Conservation (phyloP, 371 early-diverging fungal genomes). For the Rhizopus delemar region DNA sequence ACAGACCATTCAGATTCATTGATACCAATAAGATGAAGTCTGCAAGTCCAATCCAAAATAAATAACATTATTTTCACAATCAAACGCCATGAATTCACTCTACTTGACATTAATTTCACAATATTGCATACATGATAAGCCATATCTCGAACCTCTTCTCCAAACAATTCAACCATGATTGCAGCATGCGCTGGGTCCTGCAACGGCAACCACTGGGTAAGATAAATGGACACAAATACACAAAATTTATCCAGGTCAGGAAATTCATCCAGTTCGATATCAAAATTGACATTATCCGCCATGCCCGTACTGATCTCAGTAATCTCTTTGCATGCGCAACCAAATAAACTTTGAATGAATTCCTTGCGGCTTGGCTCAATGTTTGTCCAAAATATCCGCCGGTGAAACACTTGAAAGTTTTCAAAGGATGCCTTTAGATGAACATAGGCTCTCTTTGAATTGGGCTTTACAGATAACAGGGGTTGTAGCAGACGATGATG, state of each 20-base stretch:
- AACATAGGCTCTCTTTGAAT: conserved; percentile 8
- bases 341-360: conserved; percentile 5
- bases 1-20: conserved; percentile 15
- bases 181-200: background rate
- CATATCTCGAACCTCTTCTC: conserved; percentile 6
- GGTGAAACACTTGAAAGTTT: conserved; percentile 1
- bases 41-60: conserved; percentile 26
- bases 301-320: background rate
- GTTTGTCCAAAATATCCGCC: conserved; percentile 5
- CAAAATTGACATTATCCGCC: background rate
- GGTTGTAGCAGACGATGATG: conserved; percentile 17
- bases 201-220: conserved; percentile 17
- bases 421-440: conserved; percentile 4
- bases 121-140: background rate
- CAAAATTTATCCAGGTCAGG: conserved; percentile 18
- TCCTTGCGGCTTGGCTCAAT: background rate
- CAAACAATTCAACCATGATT: conserved; percentile 2
- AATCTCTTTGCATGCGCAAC: background rate
- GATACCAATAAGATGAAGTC: conserved; percentile 18
- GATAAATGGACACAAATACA: conserved; percentile 19
- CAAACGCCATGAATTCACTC: conserved; percentile 6
- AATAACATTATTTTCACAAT: conserved; percentile 14
- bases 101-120: background rate
- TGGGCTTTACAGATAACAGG: conserved; percentile 2
- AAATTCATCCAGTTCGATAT: background rate